Evolutionary conservation across 805 yeast species (phyloP), one percentile per base, ranked within the genome.

Genomic region (Candida corydali): DNA sequence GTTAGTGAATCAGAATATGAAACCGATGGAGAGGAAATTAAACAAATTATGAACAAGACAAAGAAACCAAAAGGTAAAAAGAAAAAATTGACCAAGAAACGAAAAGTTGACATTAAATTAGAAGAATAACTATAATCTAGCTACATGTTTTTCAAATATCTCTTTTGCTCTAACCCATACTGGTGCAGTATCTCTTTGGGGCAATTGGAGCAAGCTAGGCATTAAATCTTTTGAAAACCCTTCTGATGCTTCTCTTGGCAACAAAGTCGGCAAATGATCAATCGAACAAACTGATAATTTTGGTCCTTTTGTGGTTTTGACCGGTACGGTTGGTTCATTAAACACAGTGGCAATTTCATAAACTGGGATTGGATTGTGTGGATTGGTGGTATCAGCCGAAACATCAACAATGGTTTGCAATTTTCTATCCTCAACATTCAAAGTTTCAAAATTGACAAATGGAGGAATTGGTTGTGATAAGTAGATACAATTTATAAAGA

Each of bases 211-310:
- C 59, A 93, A 73, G 12, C 94, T 84, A 28, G 99, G 98, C 55
- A 93, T 65, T 59, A 93, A 72, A 63, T 93, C 98, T 43, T 66
- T 75, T 29, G 94, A 77, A 65, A 87, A 93, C 45, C 80, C 80
- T 69, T 93, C 98, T 6, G 96, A 87, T 17, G 98, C 84, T 65
- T 93, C 99, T 68, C 98, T 85, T 54, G 99, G 99, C 47, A 93
- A 74, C 57, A 93, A 69, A 7, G 95, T 82, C 27, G 99, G 99
- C 54, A 93, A 73, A 62, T 93, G 99, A 67, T 93, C 99, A 50
- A 93, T 93, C 12, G 96, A 87, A 50, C 88, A 78, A 31, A 93
- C 98, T 4, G 95, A 84, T 52, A 93, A 66, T 59, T 82, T 82
- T 45, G 96, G 94, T 40, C 96, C 96, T 23, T 63, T 69, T 18